Evolutionary conservation across 2,329 filamentous ascomycete species (phyloP).

Genomic region (Colletotrichum simmondsii): DNA sequence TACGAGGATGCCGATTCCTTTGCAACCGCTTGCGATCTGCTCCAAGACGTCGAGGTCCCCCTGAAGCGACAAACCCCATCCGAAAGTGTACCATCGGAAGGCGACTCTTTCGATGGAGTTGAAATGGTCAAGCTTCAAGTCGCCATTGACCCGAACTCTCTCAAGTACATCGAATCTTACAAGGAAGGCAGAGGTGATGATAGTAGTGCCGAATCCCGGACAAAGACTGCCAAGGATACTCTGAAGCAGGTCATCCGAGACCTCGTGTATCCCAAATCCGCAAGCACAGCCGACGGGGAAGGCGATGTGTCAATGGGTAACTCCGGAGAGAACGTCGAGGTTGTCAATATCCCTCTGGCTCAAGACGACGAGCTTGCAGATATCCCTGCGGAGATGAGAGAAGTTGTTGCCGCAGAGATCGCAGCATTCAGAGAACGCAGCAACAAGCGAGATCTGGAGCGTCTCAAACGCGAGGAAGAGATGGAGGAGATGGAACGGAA

Average conservation of each 20-base stretch:
- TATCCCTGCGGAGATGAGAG: constrained; percentile 95
- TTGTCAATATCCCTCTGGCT: constrained; percentile 88
- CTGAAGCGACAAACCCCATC: constrained; percentile 75
- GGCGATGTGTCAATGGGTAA: constrained; percentile 79
- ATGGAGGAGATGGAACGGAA: constrained; percentile 85
- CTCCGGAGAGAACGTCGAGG: constrained; percentile 77
- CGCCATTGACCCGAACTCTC: constrained; percentile 83
- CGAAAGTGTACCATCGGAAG: constrained; percentile 49
- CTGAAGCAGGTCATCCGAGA: constrained; percentile 76
- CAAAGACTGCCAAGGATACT: constrained; percentile 75
- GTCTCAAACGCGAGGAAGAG: constrained; percentile 89
- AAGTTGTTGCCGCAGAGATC: constrained; percentile 94
- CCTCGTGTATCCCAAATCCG: constrained; percentile 74
- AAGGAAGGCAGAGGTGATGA: constrained; percentile 74
- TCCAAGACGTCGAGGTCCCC: constrained; percentile 85
- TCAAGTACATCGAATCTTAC: constrained; percentile 87
- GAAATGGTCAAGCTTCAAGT: constrained; percentile 79
- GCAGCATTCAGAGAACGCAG: constrained; percentile 93
- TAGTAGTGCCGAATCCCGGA: constrained; percentile 71
- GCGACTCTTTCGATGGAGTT: constrained; percentile 62
- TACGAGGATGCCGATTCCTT: constrained; percentile 93
- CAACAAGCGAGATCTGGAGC: constrained; percentile 87
- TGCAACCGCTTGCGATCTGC: constrained; percentile 84
- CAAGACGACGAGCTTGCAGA: constrained; percentile 94
- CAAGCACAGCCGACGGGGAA: constrained; percentile 64